Base-by-base conservation (phyloP, 2,329 filamentous ascomycete genomes). In the Monilinia fructigena region DNA sequence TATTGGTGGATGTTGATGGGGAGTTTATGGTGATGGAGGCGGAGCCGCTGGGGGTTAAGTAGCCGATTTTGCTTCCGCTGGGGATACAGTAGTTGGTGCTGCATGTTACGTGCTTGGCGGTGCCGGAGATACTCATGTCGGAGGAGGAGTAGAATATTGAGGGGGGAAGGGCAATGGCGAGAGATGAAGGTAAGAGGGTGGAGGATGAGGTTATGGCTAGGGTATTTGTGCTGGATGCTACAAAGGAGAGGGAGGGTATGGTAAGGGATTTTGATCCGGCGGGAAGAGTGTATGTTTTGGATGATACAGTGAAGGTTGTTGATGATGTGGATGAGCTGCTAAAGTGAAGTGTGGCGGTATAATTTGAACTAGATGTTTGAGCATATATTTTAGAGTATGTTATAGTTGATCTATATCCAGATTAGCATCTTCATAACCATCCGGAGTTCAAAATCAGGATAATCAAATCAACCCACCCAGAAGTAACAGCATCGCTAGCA, bases 91-190 rank as follows among this genome's bases (percentile, higher is more conserved):
- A 66, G 35, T 58, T 66, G 2, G 66, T 66, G 45, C 26, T 50
- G 60, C 73, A 74, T 20, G 67, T 65, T 45, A 60, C 65, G 5
- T 31, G 65, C 23, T 48, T 56, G 12, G 72, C 63, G 31, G 54
- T 23, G 66, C 85, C 85, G 20, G 80, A 79, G 1, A 84, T 83
- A 1, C 84, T 85, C 75, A 85, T 86, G 54, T 83, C 85, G 5
- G 80, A 80, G 11, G 80, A 79, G 10, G 83, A 82, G 60, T 73
- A 71, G 38, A 84, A 83, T 0, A 81, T 67, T 55, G 63, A 42
- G 1, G 59, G 20, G 38, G 70, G 71, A 2, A 45, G 5, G 14
- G 68, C 64, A 18, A 73, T 66, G 4, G 63, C 42, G 28, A 74
- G 42, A 16, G 53, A 58, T 20, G 47, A 38, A 8, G 66, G 67